These are phyloP conservation scores for Botrytis fragariae DNA, from an alignment of 2,329 filamentous ascomycete genomes.

Conservation along the genomic window DNA sequence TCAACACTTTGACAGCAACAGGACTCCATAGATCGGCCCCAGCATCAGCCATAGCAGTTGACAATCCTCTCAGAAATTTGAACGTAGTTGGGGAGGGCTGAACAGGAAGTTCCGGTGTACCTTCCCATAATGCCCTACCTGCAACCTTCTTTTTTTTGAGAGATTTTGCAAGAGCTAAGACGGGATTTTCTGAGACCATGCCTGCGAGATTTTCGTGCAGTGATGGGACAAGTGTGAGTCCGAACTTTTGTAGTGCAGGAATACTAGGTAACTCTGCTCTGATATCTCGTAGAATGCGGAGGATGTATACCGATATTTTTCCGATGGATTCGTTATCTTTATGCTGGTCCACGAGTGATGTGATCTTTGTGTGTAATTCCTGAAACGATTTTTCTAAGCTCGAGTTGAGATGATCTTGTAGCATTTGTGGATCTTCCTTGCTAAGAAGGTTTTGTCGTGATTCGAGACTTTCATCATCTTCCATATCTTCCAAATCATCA, in stretches of 20 bases:
- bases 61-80: constrained; percentile 64
- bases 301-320: constrained; percentile 60
- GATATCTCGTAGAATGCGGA: constrained; percentile 73
- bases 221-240: constrained; percentile 57
- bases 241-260: constrained; percentile 53
- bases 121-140: constrained; percentile 76
- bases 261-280: constrained; percentile 61
- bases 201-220: constrained; percentile 62
- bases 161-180: constrained; percentile 48
- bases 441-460: constrained; percentile 65
- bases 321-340: constrained; percentile 49
- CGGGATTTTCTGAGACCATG: constrained; percentile 49
- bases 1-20: constrained; percentile 61
- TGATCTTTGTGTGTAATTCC: constrained; percentile 56
- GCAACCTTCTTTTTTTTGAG: constrained; percentile 50
- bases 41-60: constrained; percentile 62
- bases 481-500: constrained; percentile 66
- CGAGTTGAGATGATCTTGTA: constrained; percentile 58
- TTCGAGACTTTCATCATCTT: constrained; percentile 70
- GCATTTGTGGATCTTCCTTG: constrained; percentile 64
- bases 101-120: constrained; percentile 67
- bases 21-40: constrained; percentile 82
- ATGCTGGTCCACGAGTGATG: constrained; percentile 49
- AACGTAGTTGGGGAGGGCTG: constrained; percentile 77
- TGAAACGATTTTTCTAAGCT: constrained; percentile 57